Percentiles rank a stretch among this genome's conserved stretches.
phyloP scores from a whole-genome alignment of 1,139 yeast genomes.

The Yamadazyma diospyri region DNA sequence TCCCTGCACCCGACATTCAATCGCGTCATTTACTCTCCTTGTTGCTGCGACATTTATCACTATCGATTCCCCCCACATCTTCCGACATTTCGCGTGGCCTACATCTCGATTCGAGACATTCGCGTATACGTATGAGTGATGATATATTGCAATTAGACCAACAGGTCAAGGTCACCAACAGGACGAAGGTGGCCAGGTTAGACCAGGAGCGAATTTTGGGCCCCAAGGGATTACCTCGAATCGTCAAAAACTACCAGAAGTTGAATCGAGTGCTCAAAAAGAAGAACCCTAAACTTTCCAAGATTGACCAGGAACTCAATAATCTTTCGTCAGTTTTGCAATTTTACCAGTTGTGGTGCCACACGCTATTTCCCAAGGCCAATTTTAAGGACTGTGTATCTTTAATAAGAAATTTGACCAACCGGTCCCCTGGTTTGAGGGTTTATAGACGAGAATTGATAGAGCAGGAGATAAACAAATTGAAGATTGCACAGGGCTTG shows the following conservation, averaged over 20 bases:
- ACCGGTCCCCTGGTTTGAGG: conserved; percentile 30
- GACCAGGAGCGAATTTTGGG: conserved; percentile 50
- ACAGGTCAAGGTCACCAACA: conserved; percentile 32
- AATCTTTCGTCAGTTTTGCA: conserved; percentile 48
- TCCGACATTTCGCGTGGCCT: too few species aligned
- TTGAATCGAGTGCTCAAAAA: conserved; percentile 26
- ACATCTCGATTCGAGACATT: conserved; percentile 1
- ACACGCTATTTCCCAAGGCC: conserved; percentile 74
- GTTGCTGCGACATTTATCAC: too few species aligned
- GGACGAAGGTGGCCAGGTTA: conserved; percentile 37
- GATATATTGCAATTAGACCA: conserved; percentile 41
- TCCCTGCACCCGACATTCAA: too few species aligned
- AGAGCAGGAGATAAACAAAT: conserved; percentile 31
- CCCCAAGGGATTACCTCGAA: conserved; percentile 45
- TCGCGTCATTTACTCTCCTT: too few species aligned
- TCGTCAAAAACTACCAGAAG: conserved; percentile 38
- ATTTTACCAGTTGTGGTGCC: conserved; percentile 84
- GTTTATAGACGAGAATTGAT: conserved; percentile 36
- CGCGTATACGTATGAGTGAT: conserved; percentile 13
- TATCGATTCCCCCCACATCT: too few species aligned
- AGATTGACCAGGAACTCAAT: conserved; percentile 38
- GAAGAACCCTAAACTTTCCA: conserved; percentile 26
- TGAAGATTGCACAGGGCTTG: conserved; percentile 30
- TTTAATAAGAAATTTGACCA: conserved; percentile 31
- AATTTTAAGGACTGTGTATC: conserved; percentile 60